These are phyloP conservation scores for Penicillium simplicissimum DNA, from an alignment of 495 filamentous ascomycete species.

Conservation along the genomic window DNA sequence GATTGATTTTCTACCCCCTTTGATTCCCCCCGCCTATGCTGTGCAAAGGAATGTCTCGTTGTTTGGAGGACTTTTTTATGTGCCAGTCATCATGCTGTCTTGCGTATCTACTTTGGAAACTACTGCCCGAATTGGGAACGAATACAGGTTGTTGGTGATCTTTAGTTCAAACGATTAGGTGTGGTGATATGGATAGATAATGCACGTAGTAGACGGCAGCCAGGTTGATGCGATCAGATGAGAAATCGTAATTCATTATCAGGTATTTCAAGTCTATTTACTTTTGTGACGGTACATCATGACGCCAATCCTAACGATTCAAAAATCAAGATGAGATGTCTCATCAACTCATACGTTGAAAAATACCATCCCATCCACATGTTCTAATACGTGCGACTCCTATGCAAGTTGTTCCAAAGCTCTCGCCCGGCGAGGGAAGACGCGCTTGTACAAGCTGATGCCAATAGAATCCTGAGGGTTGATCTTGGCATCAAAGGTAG, in stretches of 20 bases:
- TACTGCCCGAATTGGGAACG: neutral
- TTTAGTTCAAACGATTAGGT: too few relatives aligned
- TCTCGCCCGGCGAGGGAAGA: slow-evolving; percentile 74
- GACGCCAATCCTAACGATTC: slow-evolving; percentile 20
- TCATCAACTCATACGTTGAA: slow-evolving; percentile 32
- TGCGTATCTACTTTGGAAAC: slow-evolving; percentile 1
- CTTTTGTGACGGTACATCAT: slow-evolving; percentile 30
- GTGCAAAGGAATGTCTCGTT: slow-evolving; percentile 4
- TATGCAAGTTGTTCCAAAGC: slow-evolving; percentile 48
- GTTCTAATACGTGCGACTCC: slow-evolving; percentile 13
- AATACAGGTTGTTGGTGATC: neutral
- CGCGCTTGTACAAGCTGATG: slow-evolving; percentile 89
- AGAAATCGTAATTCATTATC: slow-evolving; percentile 41
- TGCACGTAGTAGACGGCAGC: neutral
- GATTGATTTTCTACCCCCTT: slow-evolving; percentile 19
- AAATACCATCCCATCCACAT: slow-evolving; percentile 3
- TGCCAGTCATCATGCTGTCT: neutral
- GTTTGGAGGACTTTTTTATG: neutral
- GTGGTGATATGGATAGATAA: neutral
- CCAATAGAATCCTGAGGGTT: slow-evolving; percentile 93
- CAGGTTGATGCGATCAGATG: neutral
- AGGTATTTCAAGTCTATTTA: slow-evolving; percentile 37
- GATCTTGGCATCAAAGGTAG: slow-evolving; percentile 91
- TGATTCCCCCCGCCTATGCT: slow-evolving; percentile 34
- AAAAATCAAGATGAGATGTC: slow-evolving; percentile 10